These are phyloP conservation scores for Ploettnerulaceae sp. DNA, from an alignment of 2,329 filamentous ascomycete genomes.

Conservation along the genomic window DNA sequence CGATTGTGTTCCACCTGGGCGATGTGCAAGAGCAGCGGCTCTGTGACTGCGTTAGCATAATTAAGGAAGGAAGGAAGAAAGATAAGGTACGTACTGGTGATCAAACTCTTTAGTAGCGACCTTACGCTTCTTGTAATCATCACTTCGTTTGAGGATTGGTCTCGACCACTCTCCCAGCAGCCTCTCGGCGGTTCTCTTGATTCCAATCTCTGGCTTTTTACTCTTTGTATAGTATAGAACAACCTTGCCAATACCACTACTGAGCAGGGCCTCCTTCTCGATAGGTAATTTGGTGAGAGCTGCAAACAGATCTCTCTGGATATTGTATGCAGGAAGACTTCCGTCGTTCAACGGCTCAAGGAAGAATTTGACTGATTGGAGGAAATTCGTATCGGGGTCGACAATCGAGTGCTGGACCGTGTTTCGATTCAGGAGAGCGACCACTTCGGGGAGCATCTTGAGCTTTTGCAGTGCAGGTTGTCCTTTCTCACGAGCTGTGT, in stretches of 20 bases:
- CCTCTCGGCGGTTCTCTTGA: constrained; percentile 90
- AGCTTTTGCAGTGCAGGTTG: constrained; percentile 88
- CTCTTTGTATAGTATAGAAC: constrained; percentile 96
- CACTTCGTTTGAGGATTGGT: constrained; percentile 86
- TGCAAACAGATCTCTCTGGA: constrained; percentile 89
- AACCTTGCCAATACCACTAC: constrained; percentile 92
- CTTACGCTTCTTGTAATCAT: constrained; percentile 86
- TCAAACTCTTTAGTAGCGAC: constrained; percentile 61
- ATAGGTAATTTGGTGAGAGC: constrained; percentile 77
- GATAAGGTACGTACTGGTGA: constrained; percentile 45
- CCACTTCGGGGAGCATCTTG: constrained; percentile 86
- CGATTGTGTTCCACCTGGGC: constrained; percentile 29
- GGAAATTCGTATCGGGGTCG: constrained; percentile 90
- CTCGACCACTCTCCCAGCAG: constrained; percentile 94
- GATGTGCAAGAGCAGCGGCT: constrained; percentile 33
- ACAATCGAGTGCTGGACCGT: constrained; percentile 79
- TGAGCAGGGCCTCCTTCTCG: constrained; percentile 83
- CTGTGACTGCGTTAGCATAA: constrained; percentile 23
- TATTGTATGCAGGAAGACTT: constrained; percentile 91
- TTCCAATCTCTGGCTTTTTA: constrained; percentile 78
- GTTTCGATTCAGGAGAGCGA: constrained; percentile 82
- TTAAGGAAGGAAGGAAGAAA: not conserved
- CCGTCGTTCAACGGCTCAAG: constrained; percentile 92
- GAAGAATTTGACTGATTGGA: constrained; percentile 95
- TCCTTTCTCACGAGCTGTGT: constrained; percentile 70